A percentile compares a stretch with the other conserved stretches of the same genome.
Evolutionary conservation across 1,284 basidiomycete genomes (phyloP).

Genomic region (Inonotus hispidus): DNA sequence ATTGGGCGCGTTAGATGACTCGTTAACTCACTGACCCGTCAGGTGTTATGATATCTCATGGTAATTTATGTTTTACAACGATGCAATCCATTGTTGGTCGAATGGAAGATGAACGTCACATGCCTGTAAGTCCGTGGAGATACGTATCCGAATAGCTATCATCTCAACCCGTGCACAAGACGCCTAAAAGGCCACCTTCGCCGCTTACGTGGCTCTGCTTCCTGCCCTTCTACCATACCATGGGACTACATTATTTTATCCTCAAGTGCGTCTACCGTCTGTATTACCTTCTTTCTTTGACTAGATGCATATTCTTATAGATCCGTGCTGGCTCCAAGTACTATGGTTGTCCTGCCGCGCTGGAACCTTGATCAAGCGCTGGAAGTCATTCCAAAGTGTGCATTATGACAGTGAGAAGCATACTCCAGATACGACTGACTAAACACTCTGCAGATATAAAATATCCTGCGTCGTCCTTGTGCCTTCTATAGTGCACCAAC

Average conservation of each 20-base stretch:
- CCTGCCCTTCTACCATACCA: constrained; percentile 66
- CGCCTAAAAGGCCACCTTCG: constrained; percentile 30
- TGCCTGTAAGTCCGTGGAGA: constrained; percentile 10
- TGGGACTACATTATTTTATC: constrained; percentile 50
- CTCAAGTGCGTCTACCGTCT: constrained; percentile 30
- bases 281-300: not conserved
- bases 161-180: not conserved
- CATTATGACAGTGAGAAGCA: constrained; percentile 16
- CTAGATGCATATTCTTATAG: constrained; percentile 20
- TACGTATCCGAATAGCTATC: not conserved
- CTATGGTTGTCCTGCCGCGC: constrained; percentile 48
- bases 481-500: constrained; percentile 62
- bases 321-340: constrained; percentile 37
- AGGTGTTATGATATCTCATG: constrained; percentile 76
- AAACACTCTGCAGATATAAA: constrained; percentile 39
- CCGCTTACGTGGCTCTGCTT: constrained; percentile 48
- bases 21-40: not conserved
- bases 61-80: constrained; percentile 53
- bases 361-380: constrained; percentile 51
- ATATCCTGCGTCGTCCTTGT: constrained; percentile 48
- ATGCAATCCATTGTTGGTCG: constrained; percentile 35
- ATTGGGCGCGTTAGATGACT: not conserved
- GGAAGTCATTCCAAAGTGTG: constrained; percentile 39
- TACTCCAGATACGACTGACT: not conserved
- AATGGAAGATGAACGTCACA: constrained; percentile 24